A percentile compares a stretch with the other conserved stretches of the same genome.
phyloP scores from a whole-genome alignment of 306 rosid genomes.

The Cicer pinnatifidum region DNA sequence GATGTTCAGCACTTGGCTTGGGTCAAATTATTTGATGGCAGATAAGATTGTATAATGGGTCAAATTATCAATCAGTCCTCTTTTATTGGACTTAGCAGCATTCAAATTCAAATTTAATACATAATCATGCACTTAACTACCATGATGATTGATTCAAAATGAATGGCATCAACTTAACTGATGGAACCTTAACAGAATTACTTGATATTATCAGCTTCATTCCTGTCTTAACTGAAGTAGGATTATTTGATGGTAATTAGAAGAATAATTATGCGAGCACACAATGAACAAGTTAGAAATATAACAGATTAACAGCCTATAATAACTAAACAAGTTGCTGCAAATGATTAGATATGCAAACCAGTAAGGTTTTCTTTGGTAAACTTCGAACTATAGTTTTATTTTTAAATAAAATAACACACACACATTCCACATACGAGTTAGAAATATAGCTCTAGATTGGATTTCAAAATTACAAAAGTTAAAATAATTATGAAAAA shows the following conservation, averaged over 20 bases:
- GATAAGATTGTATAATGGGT: background rate
- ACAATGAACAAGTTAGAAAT: background rate
- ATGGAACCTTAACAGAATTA: slow-evolving; percentile 7
- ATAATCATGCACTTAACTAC: slow-evolving; percentile 52
- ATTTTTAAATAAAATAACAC: background rate
- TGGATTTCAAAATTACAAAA: slow-evolving; percentile 31
- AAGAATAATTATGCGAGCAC: slow-evolving; percentile 21
- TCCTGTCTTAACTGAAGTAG: background rate
- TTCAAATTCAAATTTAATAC: slow-evolving; percentile 6
- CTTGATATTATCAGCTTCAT: slow-evolving; percentile 8
- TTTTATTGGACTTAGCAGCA: slow-evolving; percentile 10
- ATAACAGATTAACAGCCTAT: background rate
- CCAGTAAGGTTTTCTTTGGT: background rate
- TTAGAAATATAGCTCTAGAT: background rate
- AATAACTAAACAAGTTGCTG: background rate
- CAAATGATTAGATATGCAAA: too few species aligned
- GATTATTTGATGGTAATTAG: slow-evolving; percentile 33
- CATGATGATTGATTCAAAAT: slow-evolving; percentile 42
- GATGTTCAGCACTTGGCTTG: slow-evolving; percentile 12
- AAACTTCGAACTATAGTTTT: background rate
- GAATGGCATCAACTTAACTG: slow-evolving; percentile 41
- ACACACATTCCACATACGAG: background rate
- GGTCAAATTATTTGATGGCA: slow-evolving; percentile 36
- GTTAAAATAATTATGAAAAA: background rate
- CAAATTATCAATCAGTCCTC: background rate